Percentiles rank a stretch among this genome's conserved stretches.
phyloP scores from a whole-genome alignment of 306 rosid species.

The Macrotyloma uniflorum region DNA sequence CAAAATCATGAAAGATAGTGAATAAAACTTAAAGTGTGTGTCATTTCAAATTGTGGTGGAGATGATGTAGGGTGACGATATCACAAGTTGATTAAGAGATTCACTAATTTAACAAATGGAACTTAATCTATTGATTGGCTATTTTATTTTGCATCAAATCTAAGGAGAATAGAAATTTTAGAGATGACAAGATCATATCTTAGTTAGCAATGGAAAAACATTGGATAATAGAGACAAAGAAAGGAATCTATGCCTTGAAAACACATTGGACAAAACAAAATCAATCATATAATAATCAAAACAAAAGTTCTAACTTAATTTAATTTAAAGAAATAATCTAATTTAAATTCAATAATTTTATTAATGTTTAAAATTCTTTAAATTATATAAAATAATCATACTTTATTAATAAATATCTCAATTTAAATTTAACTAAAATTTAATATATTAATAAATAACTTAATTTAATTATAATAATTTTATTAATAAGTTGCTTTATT shows the following conservation, averaged over 20 bases:
- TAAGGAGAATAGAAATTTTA: background rate
- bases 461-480: too few species aligned
- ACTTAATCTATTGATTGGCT: background rate
- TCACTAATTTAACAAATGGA: slow-evolving; percentile 19
- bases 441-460: too few species aligned
- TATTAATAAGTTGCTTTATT: too few species aligned
- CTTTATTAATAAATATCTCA: too few species aligned
- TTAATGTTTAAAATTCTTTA: too few species aligned
- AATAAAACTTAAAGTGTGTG: background rate
- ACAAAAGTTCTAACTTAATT: too few species aligned
- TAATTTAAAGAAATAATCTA: too few species aligned
- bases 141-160: slow-evolving; percentile 16
- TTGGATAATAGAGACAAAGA: background rate
- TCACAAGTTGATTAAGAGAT: slow-evolving; percentile 36
- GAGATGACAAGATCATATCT: background rate
- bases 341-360: too few species aligned
- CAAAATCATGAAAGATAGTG: background rate
- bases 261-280: too few species aligned
- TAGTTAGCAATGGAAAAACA: background rate
- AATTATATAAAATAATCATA: too few species aligned
- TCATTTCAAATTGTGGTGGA: slow-evolving; percentile 23
- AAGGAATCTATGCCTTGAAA: background rate
- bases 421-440: too few species aligned
- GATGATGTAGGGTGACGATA: slow-evolving; percentile 24
- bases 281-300: too few species aligned